phyloP scores from a whole-genome alignment of 345 rosid genomes.

The Conringia planisiliqua region DNA sequence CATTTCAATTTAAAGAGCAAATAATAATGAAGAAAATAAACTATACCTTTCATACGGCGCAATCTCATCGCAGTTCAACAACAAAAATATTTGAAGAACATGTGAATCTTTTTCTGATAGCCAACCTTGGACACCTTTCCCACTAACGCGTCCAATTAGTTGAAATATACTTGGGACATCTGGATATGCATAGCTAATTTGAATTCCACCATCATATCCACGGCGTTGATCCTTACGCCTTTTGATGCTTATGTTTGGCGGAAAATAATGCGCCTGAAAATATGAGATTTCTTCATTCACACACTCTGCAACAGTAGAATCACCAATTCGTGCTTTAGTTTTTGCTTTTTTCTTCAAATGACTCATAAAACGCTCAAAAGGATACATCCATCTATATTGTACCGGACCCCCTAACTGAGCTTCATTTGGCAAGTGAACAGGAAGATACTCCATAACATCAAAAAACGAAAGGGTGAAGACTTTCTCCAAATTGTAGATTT shows the following conservation, averaged over 20 bases:
- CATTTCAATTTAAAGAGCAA: too few relatives aligned
- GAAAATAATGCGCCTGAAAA: neutral
- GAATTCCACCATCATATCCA: neutral
- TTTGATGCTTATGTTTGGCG: neutral
- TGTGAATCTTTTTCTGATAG: neutral
- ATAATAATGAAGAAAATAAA: neutral
- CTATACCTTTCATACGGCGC: neutral
- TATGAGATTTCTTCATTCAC: neutral
- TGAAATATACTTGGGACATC: neutral
- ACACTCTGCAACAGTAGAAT: neutral
- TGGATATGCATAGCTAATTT: neutral
- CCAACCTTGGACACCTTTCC: neutral
- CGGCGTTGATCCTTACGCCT: neutral
- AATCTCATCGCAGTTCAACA: neutral
- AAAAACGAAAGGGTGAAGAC: neutral
- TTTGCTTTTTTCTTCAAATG: neutral
- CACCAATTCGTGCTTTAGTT: neutral
- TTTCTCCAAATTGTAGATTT: too few relatives aligned
- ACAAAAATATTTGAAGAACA: neutral
- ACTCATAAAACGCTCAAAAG: neutral
- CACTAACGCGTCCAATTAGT: neutral
- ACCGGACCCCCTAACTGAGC: neutral
- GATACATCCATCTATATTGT: neutral
- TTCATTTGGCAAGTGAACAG: neutral
- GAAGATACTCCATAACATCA: too few relatives aligned